phyloP scores from a whole-genome alignment of 1,139 yeast species.

The Yueomyces sp. region DNA sequence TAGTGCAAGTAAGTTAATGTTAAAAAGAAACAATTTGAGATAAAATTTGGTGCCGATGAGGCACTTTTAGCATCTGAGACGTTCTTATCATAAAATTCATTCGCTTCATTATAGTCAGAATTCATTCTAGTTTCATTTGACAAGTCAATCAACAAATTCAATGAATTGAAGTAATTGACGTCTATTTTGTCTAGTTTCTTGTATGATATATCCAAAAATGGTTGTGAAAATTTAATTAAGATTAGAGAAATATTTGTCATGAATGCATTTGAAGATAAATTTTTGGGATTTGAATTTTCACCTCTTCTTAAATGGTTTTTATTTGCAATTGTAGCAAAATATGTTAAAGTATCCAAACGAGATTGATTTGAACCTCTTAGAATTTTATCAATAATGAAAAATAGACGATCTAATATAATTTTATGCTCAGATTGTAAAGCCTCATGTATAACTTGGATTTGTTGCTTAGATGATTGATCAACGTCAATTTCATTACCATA shows the following conservation, averaged over 20 bases:
- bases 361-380: conserved; percentile 65
- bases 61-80: conserved; percentile 21
- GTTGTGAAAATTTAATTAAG: conserved; percentile 62
- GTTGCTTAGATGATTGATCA: conserved; percentile 15
- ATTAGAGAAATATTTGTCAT: conserved; percentile 66
- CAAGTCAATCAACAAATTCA: conserved; percentile 41
- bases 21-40: conserved; percentile 76
- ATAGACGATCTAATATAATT: conserved; percentile 45
- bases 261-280: conserved; percentile 67
- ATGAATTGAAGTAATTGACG: conserved; percentile 43
- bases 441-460: conserved; percentile 36
- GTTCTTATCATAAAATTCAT: conserved; percentile 35
- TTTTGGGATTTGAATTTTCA: conserved; percentile 59
- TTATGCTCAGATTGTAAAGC: conserved; percentile 50
- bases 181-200: conserved; percentile 70
- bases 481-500: conserved; percentile 30
- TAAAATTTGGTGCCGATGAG: conserved; percentile 46
- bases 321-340: conserved; percentile 62
- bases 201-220: conserved; percentile 60
- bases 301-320: conserved; percentile 81
- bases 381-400: conserved; percentile 57
- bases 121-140: conserved; percentile 74
- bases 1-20: conserved; percentile 72
- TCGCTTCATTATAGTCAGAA: conserved; percentile 61
- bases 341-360: conserved; percentile 47